Percentiles rank a stretch among this genome's conserved stretches.
Conservation (phyloP, 306 rosid species). For the Dalbergia cochinchinensis region DNA sequence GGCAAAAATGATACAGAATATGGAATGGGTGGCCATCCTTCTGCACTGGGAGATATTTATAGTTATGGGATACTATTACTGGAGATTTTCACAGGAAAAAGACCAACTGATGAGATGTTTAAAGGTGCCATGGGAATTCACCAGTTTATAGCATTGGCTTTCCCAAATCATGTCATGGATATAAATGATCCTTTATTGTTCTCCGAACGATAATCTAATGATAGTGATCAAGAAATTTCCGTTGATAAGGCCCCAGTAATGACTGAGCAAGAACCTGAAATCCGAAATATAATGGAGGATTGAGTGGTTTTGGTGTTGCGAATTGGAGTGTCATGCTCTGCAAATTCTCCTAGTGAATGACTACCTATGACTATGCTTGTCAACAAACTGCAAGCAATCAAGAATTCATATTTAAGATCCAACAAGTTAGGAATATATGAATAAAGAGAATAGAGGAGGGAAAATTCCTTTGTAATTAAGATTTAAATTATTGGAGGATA, state of each 20-base stretch:
- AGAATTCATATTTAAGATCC: background rate
- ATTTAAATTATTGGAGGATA: no score
- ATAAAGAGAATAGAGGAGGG: no score
- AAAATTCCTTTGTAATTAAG: no score
- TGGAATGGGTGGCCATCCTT: slow-evolving; percentile 36
- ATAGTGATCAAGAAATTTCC: background rate
- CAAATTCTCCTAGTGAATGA: slow-evolving; percentile 37
- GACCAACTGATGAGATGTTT: slow-evolving; percentile 40
- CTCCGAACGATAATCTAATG: slow-evolving; percentile 18
- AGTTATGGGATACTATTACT: slow-evolving; percentile 43
- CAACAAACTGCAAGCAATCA: slow-evolving; percentile 43
- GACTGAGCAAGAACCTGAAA: background rate
- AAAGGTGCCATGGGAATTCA: slow-evolving; percentile 26
- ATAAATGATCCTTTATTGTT: slow-evolving; percentile 46
- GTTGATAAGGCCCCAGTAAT: slow-evolving; percentile 20
- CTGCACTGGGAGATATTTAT: slow-evolving; percentile 35
- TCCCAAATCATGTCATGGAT: slow-evolving; percentile 47
- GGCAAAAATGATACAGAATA: slow-evolving; percentile 34
- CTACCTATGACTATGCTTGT: slow-evolving; percentile 30
- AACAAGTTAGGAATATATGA: background rate
- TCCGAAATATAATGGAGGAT: slow-evolving; percentile 5
- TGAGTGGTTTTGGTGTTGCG: slow-evolving; percentile 41
- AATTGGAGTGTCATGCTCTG: slow-evolving; percentile 54
- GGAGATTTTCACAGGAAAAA: slow-evolving; percentile 46
- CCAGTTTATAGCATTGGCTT: slow-evolving; percentile 2